These are phyloP conservation scores for Serendipita sp. DNA, from an alignment of 1,284 basidiomycete genomes.

Conservation along the genomic window DNA sequence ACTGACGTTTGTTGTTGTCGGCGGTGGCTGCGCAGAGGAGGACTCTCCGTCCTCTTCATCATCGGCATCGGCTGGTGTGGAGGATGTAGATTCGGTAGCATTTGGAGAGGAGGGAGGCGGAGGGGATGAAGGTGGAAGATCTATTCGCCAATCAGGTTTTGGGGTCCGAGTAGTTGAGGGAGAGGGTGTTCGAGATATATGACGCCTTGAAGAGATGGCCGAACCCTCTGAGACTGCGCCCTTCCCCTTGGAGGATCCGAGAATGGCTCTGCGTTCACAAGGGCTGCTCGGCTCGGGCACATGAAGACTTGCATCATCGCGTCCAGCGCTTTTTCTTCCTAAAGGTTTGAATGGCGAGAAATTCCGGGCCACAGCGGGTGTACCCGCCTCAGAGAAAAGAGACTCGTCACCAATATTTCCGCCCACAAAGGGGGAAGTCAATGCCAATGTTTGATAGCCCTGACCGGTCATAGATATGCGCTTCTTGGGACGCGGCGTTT, in stretches of 20 bases:
- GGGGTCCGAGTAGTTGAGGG: not conserved
- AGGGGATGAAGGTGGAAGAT: conserved; percentile 5
- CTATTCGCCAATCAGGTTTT: not conserved
- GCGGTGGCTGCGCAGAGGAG: not conserved
- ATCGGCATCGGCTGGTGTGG: not conserved
- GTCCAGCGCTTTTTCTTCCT: not conserved
- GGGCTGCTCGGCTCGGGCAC: not conserved
- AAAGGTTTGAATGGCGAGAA: not conserved
- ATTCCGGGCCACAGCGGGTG: not conserved
- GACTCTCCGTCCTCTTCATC: not conserved
- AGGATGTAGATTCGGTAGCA: not conserved
- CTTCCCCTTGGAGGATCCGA: not conserved
- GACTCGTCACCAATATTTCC: not conserved
- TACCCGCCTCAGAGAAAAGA: conserved; percentile 1
- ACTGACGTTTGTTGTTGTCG: not conserved
- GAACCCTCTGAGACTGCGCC: too few relatives aligned
- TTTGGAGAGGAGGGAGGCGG: not conserved
- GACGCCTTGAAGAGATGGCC: too few relatives aligned
- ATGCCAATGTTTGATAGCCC: not conserved
- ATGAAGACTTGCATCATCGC: not conserved
- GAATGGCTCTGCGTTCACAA: not conserved
- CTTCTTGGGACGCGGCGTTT: not conserved
- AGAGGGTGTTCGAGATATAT: not conserved
- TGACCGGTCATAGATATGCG: too few relatives aligned
- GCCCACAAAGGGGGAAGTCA: not conserved